These are phyloP conservation scores for Apiotrichum mycotoxinovorans DNA, from an alignment of 1,284 basidiomycete species.

Conservation along the genomic window DNA sequence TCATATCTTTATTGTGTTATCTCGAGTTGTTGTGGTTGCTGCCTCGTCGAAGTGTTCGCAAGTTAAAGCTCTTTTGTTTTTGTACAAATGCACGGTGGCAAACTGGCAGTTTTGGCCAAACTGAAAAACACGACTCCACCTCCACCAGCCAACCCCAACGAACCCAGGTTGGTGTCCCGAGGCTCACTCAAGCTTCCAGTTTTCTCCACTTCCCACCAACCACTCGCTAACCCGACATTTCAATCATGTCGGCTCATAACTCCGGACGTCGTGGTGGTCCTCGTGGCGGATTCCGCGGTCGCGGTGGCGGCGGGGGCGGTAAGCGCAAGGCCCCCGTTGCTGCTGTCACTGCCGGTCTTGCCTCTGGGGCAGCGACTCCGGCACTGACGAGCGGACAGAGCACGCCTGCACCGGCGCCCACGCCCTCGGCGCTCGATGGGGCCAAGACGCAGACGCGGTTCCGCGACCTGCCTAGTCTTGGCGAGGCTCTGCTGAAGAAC, in stretches of 20 bases:
- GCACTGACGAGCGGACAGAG: constrained; percentile 4
- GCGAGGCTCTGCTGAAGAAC: constrained; percentile 24
- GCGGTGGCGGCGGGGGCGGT: constrained; percentile 1
- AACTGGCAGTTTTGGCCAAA: too few species aligned
- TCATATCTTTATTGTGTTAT: too few species aligned
- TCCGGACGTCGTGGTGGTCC: background rate
- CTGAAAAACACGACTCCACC: too few species aligned
- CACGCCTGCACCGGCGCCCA: background rate
- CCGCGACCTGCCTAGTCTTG: constrained; percentile 23
- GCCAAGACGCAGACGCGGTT: constrained; percentile 22
- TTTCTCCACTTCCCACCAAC: background rate
- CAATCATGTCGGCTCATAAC: constrained; percentile 1
- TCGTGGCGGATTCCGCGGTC: constrained; percentile 2
- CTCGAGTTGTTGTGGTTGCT: too few species aligned
- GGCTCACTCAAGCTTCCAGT: too few species aligned
- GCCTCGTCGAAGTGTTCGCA: too few species aligned
- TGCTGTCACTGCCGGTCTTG: constrained; percentile 3
- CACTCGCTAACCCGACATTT: background rate
- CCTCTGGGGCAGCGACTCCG: constrained; percentile 14
- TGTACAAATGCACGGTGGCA: too few species aligned
- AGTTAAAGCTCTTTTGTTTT: too few species aligned
- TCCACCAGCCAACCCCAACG: too few species aligned
- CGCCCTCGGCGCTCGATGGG: background rate
- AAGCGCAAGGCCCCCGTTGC: constrained; percentile 3
- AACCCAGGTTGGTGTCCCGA: too few species aligned